phyloP scores from a whole-genome alignment of 192 early-diverging fungal species.

The Chytriomyces hyalinus region DNA sequence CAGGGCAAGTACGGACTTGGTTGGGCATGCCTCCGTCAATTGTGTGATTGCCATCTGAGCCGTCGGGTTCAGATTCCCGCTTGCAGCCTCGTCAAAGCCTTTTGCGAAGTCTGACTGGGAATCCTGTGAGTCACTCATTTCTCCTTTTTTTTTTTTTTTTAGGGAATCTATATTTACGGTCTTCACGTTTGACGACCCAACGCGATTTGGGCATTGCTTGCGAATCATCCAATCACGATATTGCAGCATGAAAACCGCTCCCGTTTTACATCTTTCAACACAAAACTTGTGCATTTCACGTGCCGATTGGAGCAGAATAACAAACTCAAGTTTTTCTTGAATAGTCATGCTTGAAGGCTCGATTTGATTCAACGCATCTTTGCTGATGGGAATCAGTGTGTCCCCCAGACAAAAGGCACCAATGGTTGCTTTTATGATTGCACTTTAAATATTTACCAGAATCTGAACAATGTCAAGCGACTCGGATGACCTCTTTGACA shows the following conservation, averaged over 20 bases:
- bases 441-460: not conserved
- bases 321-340: too few relatives aligned
- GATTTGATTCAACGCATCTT: too few relatives aligned
- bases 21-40: slow-evolving; percentile 52
- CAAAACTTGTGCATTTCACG: too few relatives aligned
- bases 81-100: slow-evolving; percentile 26
- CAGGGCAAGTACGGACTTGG: slow-evolving; percentile 42
- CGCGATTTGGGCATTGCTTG: too few relatives aligned
- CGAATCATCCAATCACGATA: too few relatives aligned
- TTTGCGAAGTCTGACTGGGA: slow-evolving; percentile 8
- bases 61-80: slow-evolving; percentile 28
- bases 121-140: not conserved
- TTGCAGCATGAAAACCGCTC: too few relatives aligned
- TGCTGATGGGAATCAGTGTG: not conserved
- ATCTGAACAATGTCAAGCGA: not conserved
- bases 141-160: too few relatives aligned
- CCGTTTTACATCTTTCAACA: too few relatives aligned
- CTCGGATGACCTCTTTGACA: slow-evolving; percentile 3
- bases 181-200: too few relatives aligned
- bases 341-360: not conserved
- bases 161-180: too few relatives aligned
- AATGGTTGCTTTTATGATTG: not conserved
- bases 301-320: too few relatives aligned
- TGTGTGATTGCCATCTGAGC: slow-evolving; percentile 32
- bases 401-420: not conserved